Conservation (phyloP, 2,329 filamentous ascomycete species). For the Fusarium camptoceras region DNA sequence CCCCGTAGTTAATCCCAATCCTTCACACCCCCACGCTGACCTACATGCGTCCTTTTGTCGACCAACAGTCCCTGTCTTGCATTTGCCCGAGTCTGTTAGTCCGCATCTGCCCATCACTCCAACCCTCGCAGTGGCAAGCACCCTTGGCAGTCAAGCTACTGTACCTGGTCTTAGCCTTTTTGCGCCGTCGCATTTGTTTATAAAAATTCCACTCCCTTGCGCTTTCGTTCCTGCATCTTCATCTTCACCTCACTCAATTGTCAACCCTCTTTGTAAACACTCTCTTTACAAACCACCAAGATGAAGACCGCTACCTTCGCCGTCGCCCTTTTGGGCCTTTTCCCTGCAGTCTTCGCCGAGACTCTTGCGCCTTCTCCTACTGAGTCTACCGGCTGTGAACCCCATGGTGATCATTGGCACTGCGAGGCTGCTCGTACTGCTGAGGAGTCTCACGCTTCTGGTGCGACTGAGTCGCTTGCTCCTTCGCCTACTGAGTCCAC, state of each 20-base stretch:
- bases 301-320: conserved; percentile 44
- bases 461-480: conserved; percentile 7
- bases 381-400: conserved; percentile 42
- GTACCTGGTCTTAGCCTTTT: background rate
- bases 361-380: conserved; percentile 38
- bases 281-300: conserved; percentile 16
- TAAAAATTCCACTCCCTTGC: conserved; percentile 4
- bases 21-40: conserved; percentile 14
- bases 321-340: conserved; percentile 39
- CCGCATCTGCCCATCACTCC: background rate
- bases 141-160: background rate
- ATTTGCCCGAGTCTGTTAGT: background rate
- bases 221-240: conserved; percentile 24
- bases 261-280: background rate
- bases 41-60: background rate
- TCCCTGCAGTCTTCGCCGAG: conserved; percentile 37
- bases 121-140: conserved; percentile 12
- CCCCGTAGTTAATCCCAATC: background rate
- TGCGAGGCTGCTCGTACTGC: conserved; percentile 41
- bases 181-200: background rate
- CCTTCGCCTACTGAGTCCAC: conserved; percentile 42
- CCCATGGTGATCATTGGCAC: conserved; percentile 43
- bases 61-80: conserved; percentile 8
- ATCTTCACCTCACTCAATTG: conserved; percentile 1
- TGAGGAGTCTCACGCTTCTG: conserved; percentile 1